These are phyloP conservation scores for Zygosaccharomyces siamensis DNA, from an alignment of 805 yeast genomes.

Conservation along the genomic window DNA sequence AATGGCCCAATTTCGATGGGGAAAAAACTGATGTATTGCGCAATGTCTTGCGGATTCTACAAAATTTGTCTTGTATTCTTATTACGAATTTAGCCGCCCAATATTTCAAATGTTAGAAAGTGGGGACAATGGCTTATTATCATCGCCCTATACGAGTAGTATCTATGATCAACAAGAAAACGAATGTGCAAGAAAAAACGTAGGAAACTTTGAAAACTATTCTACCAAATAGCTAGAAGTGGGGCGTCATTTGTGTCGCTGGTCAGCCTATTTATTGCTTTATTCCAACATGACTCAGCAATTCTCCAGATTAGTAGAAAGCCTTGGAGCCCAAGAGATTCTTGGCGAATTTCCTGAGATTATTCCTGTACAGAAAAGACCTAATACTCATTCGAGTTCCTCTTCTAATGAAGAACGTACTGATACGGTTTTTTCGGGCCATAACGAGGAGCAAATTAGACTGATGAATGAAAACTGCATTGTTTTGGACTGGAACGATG, in stretches of 20 bases:
- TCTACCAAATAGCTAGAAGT: background rate
- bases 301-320: conserved; percentile 52
- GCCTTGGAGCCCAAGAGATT: conserved; percentile 46
- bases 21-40: background rate
- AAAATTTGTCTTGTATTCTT: background rate
- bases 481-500: conserved; percentile 82
- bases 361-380: conserved; percentile 54
- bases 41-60: background rate
- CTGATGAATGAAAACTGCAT: conserved; percentile 96
- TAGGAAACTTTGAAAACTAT: too few species aligned
- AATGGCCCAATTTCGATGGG: background rate
- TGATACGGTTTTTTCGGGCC: conserved; percentile 65
- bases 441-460: conserved; percentile 89
- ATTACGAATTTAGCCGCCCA: background rate
- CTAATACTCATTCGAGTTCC: conserved; percentile 48
- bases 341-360: conserved; percentile 60
- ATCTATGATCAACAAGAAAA: too few species aligned
- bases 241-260: background rate
- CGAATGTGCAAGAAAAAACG: too few species aligned
- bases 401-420: conserved; percentile 29
- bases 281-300: conserved; percentile 17
- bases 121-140: background rate
- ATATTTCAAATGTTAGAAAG: background rate
- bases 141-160: background rate
- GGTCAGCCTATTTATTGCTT: background rate